Base-by-base conservation (phyloP, 148 eudicot species). In the Gaultheria prostrata region DNA sequence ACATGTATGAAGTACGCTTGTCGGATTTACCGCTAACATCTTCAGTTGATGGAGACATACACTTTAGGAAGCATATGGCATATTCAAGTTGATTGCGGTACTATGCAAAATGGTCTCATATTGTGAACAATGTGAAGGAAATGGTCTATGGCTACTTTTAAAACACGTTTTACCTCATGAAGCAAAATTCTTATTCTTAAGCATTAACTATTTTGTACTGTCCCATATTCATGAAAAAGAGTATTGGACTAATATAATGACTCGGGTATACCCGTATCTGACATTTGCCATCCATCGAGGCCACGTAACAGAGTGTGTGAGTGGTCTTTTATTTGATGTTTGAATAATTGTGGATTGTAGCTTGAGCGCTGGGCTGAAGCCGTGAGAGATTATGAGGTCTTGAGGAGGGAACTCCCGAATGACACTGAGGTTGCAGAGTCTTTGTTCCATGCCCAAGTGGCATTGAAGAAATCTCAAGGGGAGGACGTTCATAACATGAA, bases 341-440 rank as follows among this genome's bases (percentile, higher is more conserved):
- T 20, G 6, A 63, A 30, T 28, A 12, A 83, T 83, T 83, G 65
- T 80, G 79, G 50, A 35, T 86, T 86, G 83, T 82, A 96, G 98
- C 97, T 96, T 84, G 93, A 96, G 80, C 86, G 91, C 18, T 96
- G 98, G 98, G 90, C 81, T 78, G 98, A 93, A 75, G 95, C 98
- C 49, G 94, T 94, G 57, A 87, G 89, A 84, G 98, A 96, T 88
- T 96, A 94, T 61, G 98, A 94, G 88, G 83, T 88, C 43, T 84
- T 94, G 88, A 94, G 93, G 79, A 90, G 80, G 88, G 90, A 87
- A 79, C 91, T 88, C 69, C 98, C 98, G 21, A 63, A 89, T 71
- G 93, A 94, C 87, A 89, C 84, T 6, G 97, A 92, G 75, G 88
- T 96, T 86, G 98, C 98, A 20, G 98, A 96, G 84, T 89, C 95